Percentiles rank a stretch among this genome's conserved stretches.
Conservation (phyloP, 192 early-diverging fungal genomes). For the Cetraspora pellucida region DNA sequence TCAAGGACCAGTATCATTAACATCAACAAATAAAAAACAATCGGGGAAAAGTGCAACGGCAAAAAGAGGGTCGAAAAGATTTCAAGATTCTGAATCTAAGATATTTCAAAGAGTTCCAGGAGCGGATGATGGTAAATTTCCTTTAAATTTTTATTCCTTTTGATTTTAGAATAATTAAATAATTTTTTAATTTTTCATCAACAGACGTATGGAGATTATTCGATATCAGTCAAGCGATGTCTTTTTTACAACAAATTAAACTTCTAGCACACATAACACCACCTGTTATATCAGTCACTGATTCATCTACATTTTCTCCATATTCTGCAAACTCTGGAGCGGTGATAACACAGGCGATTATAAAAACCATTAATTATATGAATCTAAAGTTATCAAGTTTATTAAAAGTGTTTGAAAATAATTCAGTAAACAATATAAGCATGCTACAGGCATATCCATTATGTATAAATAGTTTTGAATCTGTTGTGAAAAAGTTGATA, state of each 20-base stretch:
- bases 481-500: not conserved
- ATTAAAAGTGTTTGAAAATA: not conserved
- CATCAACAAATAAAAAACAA: not conserved
- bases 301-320: not conserved
- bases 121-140: not conserved
- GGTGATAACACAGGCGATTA: not conserved
- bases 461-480: constrained; percentile 1
- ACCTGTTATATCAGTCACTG: not conserved
- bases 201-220: not conserved
- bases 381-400: not conserved
- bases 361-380: not conserved
- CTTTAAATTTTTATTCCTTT: not conserved
- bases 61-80: not conserved
- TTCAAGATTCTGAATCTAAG: not conserved
- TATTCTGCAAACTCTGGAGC: not conserved
- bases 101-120: not conserved
- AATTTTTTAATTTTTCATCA: not conserved
- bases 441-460: not conserved
- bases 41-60: not conserved
- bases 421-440: not conserved
- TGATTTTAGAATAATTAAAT: not conserved
- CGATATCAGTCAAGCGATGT: not conserved
- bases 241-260: constrained; percentile 3
- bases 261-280: not conserved
- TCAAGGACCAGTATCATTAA: not conserved